These are phyloP conservation scores for Corinectria fuckeliana DNA, from an alignment of 2,329 filamentous ascomycete genomes.

Conservation along the genomic window DNA sequence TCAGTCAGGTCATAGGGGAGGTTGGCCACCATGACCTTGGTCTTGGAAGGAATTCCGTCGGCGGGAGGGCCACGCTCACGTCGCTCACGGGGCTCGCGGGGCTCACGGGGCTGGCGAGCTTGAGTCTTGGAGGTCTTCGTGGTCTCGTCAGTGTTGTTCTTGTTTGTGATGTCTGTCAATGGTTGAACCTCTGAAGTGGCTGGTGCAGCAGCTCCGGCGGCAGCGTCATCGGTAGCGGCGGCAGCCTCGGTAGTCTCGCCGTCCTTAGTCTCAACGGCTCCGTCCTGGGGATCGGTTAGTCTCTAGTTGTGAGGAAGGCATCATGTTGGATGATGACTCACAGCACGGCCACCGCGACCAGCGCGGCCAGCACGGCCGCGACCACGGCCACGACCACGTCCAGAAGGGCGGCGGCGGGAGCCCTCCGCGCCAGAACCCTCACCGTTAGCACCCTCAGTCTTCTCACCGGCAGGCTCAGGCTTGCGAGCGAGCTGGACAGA, in stretches of 20 bases:
- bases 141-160: slow-evolving; percentile 62
- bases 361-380: slow-evolving; percentile 71
- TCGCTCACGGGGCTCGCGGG: slow-evolving; percentile 59
- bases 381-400: slow-evolving; percentile 71
- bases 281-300: slow-evolving; percentile 40
- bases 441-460: slow-evolving; percentile 75
- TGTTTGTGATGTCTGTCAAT: slow-evolving; percentile 67
- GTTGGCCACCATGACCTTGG: slow-evolving; percentile 99
- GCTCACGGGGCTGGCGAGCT: slow-evolving; percentile 52
- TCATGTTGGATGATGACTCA: slow-evolving; percentile 35
- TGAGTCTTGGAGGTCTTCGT: slow-evolving; percentile 65
- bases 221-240: slow-evolving; percentile 54
- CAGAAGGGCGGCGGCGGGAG: slow-evolving; percentile 66
- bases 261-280: slow-evolving; percentile 55
- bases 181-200: slow-evolving; percentile 61
- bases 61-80: slow-evolving; percentile 92
- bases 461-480: slow-evolving; percentile 84
- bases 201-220: slow-evolving; percentile 51
- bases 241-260: slow-evolving; percentile 46
- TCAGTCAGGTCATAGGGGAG: slow-evolving; percentile 97
- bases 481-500: slow-evolving; percentile 98
- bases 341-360: slow-evolving; percentile 63
- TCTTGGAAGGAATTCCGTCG: slow-evolving; percentile 97
- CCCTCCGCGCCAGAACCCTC: slow-evolving; percentile 76
- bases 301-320: background rate